phyloP scores from a whole-genome alignment of 495 filamentous ascomycete genomes.

The Penicillium daleae region DNA sequence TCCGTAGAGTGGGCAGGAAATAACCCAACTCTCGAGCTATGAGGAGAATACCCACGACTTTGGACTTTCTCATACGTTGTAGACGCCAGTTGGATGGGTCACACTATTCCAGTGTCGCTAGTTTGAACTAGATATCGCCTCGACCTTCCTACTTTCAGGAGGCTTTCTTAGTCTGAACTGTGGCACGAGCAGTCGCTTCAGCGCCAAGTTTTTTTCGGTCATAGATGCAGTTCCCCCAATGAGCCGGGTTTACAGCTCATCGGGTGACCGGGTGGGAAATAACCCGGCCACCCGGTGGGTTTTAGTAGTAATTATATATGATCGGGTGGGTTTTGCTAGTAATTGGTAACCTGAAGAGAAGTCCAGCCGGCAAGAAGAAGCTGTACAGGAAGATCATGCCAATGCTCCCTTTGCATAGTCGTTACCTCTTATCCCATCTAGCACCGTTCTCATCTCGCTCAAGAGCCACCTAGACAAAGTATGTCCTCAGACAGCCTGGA shows the following conservation, averaged over 20 bases:
- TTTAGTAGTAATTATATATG: no score
- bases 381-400: slow-evolving; percentile 26
- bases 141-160: not conserved
- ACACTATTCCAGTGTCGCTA: not conserved
- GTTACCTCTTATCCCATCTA: slow-evolving; percentile 9
- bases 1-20: not conserved
- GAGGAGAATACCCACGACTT: not conserved
- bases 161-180: not conserved
- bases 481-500: slow-evolving; percentile 58
- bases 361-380: slow-evolving; percentile 9
- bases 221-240: not conserved
- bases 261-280: no score
- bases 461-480: slow-evolving; percentile 59
- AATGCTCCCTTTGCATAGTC: slow-evolving; percentile 44
- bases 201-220: slow-evolving; percentile 8
- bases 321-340: no score
- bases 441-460: slow-evolving; percentile 7
- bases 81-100: not conserved
- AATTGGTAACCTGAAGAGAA: slow-evolving; percentile 38
- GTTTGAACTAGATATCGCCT: not conserved
- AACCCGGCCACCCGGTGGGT: no score
- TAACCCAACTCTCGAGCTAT: not conserved
- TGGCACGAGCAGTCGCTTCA: not conserved
- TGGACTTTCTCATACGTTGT: not conserved
- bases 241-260: no score